phyloP scores from a whole-genome alignment of 1,139 yeast genomes.

The Sugiyamaella japonica region DNA sequence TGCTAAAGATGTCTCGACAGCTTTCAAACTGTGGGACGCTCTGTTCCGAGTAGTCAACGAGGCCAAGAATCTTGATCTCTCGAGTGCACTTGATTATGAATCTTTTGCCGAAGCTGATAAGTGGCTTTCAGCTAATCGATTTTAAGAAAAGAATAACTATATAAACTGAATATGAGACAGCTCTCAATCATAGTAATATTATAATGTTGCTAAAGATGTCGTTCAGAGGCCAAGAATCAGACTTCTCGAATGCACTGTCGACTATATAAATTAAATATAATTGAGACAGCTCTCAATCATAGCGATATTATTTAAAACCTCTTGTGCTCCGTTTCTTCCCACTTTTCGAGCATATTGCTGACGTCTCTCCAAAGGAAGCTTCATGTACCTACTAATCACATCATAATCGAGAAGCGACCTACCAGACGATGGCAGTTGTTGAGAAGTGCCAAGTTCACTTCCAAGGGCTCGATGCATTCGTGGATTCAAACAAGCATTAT shows the following conservation, averaged over 20 bases:
- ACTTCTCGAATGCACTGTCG: too few relatives aligned
- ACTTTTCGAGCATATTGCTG: constrained; percentile 36
- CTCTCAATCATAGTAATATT: constrained; percentile 28
- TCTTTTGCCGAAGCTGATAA: constrained; percentile 47
- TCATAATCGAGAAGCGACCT: constrained; percentile 33
- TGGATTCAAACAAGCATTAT: constrained; percentile 81
- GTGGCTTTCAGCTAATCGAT: constrained; percentile 41
- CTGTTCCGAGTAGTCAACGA: constrained; percentile 36
- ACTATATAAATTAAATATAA: constrained; percentile 24
- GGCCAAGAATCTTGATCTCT: constrained; percentile 41
- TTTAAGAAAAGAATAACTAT: not conserved
- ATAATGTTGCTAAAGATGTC: too few relatives aligned
- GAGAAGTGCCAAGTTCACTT: constrained; percentile 17
- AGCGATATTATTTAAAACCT: constrained; percentile 31
- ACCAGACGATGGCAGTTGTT: constrained; percentile 22
- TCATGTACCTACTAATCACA: constrained; percentile 30
- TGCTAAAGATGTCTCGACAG: constrained; percentile 46
- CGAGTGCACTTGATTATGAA: constrained; percentile 37
- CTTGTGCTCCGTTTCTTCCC: constrained; percentile 38
- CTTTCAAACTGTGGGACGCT: constrained; percentile 46
- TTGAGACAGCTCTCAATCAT: constrained; percentile 27
- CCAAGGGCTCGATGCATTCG: constrained; percentile 38
- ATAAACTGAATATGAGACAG: constrained; percentile 24
- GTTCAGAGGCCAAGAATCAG: too few relatives aligned
- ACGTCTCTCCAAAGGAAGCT: constrained; percentile 32